Base-by-base conservation (phyloP, 108 stramenopile species). In the Skeletonema grethae region DNA sequence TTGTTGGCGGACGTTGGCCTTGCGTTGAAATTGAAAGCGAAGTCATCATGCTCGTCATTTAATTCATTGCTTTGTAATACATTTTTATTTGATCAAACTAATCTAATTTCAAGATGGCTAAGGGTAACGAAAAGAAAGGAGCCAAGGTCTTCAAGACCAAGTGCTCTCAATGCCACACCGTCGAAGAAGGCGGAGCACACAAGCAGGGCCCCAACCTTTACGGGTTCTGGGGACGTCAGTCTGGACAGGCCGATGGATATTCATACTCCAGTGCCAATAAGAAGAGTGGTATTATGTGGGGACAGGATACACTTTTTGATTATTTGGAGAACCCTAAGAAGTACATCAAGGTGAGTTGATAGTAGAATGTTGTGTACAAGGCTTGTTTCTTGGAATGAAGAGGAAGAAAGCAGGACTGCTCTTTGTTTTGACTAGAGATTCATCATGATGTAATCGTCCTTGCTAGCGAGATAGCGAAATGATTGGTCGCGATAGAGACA, bases 141-240 rank as follows among this genome's bases (percentile, higher is more conserved):
- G 92, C 92, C 68, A 95, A 95, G 84, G 89, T 95, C 77, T 95
- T 95, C 89, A 93, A 93, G 88, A 90, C 89, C 64, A 95, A 93
- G 88, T 97, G 97, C 90, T 87, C 96, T 31, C 98, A 98, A 79
- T 99, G 99, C 92, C 99, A 99, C 91, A 98, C 97, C 36, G 97
- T 99, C 48, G 99, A 98, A 83, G 86, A 89, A 61, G 99, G 96
- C 18, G 98, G 93, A 35, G 82, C 95, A 7, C 97, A 98, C 96
- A 99, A 98, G 97, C 98, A 99, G 83, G 99, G 99, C 53, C 99
- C 99, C 57, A 99, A 99, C 83, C 95, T 99, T 36, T 87, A 97
- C 91, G 99, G 99, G 60, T 94, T 99, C 75, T 96, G 98, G 73
- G 99, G 98, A 60, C 96, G 98, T 71, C 93, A 93, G 83, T 95